phyloP scores from a whole-genome alignment of 139 green algal genomes.

The Pleodorina starrii region DNA sequence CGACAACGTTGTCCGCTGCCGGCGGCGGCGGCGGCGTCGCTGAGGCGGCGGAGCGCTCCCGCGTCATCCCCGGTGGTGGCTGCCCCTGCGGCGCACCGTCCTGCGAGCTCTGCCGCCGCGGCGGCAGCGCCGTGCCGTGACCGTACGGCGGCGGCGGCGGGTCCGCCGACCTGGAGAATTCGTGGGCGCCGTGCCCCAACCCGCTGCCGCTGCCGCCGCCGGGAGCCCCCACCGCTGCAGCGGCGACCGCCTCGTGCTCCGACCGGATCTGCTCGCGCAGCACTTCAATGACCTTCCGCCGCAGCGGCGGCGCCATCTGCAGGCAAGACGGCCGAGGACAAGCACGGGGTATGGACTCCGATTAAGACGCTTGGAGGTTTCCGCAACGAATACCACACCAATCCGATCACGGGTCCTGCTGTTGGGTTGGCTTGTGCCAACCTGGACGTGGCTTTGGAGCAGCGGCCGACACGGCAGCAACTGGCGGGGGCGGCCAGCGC shows the following conservation, averaged over 20 bases:
- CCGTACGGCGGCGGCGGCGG: background rate
- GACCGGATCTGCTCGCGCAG: constrained; percentile 56
- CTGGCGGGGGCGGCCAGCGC: too few relatives aligned
- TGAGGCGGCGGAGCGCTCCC: background rate
- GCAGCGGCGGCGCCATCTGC: constrained; percentile 17
- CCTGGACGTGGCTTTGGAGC: too few relatives aligned
- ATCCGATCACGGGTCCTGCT: too few relatives aligned
- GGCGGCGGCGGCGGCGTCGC: background rate
- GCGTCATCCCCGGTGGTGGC: too few relatives aligned
- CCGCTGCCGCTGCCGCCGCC: background rate
- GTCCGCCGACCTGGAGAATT: background rate
- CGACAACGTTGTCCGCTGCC: background rate
- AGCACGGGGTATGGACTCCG: too few relatives aligned
- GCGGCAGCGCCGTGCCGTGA: background rate
- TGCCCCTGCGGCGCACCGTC: background rate
- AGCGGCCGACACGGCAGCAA: too few relatives aligned
- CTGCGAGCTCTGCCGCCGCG: background rate
- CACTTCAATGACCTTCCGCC: constrained; percentile 50
- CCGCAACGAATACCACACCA: too few relatives aligned
- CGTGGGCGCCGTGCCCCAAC: background rate
- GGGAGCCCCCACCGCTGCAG: too few relatives aligned
- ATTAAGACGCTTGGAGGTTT: too few relatives aligned
- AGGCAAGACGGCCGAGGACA: too few relatives aligned
- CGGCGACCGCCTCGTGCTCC: constrained; percentile 42
- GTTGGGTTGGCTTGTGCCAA: too few relatives aligned